Conservation (phyloP, 1,284 basidiomycete species). For the Somion occarium region DNA sequence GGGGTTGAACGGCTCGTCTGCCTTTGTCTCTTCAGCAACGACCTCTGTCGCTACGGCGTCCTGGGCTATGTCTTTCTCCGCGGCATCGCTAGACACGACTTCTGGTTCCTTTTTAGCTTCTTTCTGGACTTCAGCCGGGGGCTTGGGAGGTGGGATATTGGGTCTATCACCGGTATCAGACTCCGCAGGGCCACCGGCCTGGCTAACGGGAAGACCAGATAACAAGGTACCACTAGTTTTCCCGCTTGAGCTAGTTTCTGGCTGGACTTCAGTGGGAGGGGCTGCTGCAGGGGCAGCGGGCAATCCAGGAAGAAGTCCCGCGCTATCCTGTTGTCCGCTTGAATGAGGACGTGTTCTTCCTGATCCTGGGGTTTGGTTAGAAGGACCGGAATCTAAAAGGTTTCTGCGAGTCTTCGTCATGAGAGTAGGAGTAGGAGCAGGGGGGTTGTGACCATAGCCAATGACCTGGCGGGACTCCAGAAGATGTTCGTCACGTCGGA, state of each 20-base stretch:
- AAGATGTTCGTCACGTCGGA: background rate
- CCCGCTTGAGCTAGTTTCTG: background rate
- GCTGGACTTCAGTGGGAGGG: background rate
- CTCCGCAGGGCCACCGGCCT: background rate
- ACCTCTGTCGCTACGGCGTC: no score
- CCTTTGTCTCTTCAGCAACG: background rate
- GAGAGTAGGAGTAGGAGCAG: slow-evolving; percentile 1
- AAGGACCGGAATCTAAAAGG: background rate
- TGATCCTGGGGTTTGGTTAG: no score
- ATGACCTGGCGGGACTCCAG: background rate
- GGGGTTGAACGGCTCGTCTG: background rate
- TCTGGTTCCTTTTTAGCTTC: no score
- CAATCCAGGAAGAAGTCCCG: background rate
- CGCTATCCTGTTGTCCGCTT: no score
- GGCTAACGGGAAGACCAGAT: background rate
- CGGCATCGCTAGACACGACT: no score
- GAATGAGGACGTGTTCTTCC: no score
- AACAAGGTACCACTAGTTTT: background rate
- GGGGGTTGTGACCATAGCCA: background rate
- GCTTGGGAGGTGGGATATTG: background rate
- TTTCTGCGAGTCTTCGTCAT: background rate
- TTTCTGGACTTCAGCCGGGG: background rate
- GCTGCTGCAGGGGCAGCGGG: background rate
- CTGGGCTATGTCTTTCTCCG: no score
- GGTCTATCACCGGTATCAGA: background rate